A percentile compares a stretch with the other conserved stretches of the same genome.
Conservation (phyloP, 768 basidiomycete genomes). For the Mycena venus region DNA sequence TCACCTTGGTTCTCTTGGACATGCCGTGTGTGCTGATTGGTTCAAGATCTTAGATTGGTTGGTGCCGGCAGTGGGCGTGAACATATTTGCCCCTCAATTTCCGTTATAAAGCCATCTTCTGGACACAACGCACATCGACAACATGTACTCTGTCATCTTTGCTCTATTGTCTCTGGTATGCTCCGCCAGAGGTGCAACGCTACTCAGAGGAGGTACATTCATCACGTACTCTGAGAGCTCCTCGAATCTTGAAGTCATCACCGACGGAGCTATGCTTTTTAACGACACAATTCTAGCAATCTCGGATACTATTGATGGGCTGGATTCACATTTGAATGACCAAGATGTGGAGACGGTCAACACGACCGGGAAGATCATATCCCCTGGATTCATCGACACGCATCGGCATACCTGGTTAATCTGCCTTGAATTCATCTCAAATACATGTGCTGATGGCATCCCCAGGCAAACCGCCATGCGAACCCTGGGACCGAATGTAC, state of each 20-base stretch:
- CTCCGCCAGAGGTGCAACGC: slow-evolving; percentile 1
- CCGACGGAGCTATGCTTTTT: slow-evolving; percentile 28
- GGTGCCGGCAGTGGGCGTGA: too few relatives aligned
- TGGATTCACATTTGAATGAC: slow-evolving; percentile 12
- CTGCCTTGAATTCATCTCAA: not conserved
- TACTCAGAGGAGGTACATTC: slow-evolving; percentile 25
- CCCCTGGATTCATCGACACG: slow-evolving; percentile 23
- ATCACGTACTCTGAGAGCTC: slow-evolving; percentile 23
- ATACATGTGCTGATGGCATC: not conserved
- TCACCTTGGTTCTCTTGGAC: too few relatives aligned
- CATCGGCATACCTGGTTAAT: slow-evolving; percentile 25
- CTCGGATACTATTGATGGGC: slow-evolving; percentile 20
- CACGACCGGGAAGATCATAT: slow-evolving; percentile 28
- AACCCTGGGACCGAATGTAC: slow-evolving; percentile 22
- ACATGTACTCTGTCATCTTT: too few relatives aligned
- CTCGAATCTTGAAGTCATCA: slow-evolving; percentile 18
- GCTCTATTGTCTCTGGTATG: too few relatives aligned
- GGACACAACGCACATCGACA: too few relatives aligned
- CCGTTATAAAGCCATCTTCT: too few relatives aligned
- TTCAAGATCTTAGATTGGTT: too few relatives aligned
- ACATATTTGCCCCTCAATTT: too few relatives aligned
- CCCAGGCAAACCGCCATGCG: slow-evolving; percentile 20
- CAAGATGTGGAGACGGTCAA: slow-evolving; percentile 8
- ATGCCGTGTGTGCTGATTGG: too few relatives aligned
- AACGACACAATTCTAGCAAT: slow-evolving; percentile 18